Evolutionary conservation across 495 filamentous ascomycete species (phyloP), one percentile per base, ranked within the genome.

Genomic region (Xylaria cubensis): DNA sequence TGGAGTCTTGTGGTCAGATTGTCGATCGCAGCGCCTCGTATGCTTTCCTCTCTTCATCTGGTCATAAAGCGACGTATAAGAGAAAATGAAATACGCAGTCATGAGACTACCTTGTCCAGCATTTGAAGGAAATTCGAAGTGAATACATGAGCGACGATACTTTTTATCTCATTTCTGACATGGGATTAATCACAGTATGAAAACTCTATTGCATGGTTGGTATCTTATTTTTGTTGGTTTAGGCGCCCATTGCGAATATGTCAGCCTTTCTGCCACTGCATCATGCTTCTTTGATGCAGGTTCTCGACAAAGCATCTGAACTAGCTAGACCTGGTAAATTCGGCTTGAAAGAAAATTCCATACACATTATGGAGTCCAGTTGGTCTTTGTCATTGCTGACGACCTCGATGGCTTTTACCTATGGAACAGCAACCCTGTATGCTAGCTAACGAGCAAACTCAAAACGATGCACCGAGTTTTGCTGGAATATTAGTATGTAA

Each of bases 361-460:
- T 44, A 56, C 29, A 58, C 51, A 15, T 56, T 29, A 46, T 50
- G 46, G 17, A 21, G 26, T 17, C 9, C 10, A 32, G 17, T 19
- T 7, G n/a, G 41, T 42, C 70, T 72, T 72, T 72, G 63, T 72
- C 53, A 24, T 21, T 46, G 34, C 24, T 34, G 59, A 26, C 63
- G n/a, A 39, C 34, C 69, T 48, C 21, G 24, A 58, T 7, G 41
- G 32, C 32, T 36, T 61, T 21, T 61, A n/a, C 32, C 32, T 44
- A 24, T 21, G 17, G 44, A 32, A n/a, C 46, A 61, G 50, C 12
- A 48, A 29, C 26, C 51, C 46, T 67, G 24, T 53, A 51, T 34
- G 44, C 34, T 7, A 4, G 26, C 50, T 15, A 36, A 44, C 4
- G 50, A 46, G 29, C 8, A 24, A 48, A 17, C 13, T 41, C n/a